Conservation (phyloP, 2,329 filamentous ascomycete genomes). For the Xylaria sp. region DNA sequence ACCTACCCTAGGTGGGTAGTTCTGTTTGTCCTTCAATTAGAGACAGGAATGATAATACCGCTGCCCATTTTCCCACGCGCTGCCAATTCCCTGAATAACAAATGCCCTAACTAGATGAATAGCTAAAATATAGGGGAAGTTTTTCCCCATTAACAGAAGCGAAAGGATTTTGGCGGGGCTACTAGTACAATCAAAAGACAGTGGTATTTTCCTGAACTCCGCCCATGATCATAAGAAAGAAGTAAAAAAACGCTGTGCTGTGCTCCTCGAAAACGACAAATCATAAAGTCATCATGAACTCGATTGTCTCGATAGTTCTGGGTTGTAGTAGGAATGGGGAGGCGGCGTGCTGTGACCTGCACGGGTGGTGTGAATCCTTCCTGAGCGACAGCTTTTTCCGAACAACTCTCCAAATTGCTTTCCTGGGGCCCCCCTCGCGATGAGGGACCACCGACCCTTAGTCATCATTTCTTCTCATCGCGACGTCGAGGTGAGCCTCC, state of each 20-base stretch:
- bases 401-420: constrained; percentile 10
- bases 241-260: constrained; percentile 27
- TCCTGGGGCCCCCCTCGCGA: constrained; percentile 1
- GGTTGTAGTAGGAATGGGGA: constrained; percentile 5
- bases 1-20: neutral
- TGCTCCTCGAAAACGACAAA: constrained; percentile 33
- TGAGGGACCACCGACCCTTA: constrained; percentile 10
- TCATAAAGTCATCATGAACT: constrained; percentile 37
- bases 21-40: constrained; percentile 15
- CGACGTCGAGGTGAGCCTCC: constrained; percentile 20
- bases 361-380: constrained; percentile 19
- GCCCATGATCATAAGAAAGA: constrained; percentile 26
- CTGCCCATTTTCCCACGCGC: constrained; percentile 22
- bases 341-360: constrained; percentile 27
- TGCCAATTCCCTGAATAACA: constrained; percentile 4
- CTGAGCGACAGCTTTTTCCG: constrained; percentile 28
- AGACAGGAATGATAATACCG: constrained; percentile 22
- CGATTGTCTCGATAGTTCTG: constrained; percentile 23
- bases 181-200: constrained; percentile 33
- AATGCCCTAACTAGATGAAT: constrained; percentile 9
- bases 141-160: constrained; percentile 14
- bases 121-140: constrained; percentile 12
- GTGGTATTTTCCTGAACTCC: constrained; percentile 38
- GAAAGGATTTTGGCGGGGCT: constrained; percentile 22
- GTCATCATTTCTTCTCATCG: constrained; percentile 29